Evolutionary conservation across 805 yeast species (phyloP).

Genomic region (Hemisphaericaspora nanyangensis): DNA sequence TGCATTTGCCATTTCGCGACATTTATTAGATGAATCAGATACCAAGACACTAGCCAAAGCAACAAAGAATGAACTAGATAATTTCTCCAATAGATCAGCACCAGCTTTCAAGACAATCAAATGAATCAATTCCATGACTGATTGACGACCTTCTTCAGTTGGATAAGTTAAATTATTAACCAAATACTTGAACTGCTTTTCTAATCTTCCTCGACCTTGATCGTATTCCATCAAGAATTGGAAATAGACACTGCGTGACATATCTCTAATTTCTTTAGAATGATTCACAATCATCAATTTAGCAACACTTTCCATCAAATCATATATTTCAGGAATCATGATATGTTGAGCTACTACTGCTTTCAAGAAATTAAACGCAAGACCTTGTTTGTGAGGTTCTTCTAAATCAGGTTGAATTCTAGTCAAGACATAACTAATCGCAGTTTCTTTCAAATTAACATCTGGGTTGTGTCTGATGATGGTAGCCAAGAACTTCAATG

Average conservation of each 20-base stretch:
- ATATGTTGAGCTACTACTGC: conserved; percentile 72
- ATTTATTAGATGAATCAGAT: conserved; percentile 71
- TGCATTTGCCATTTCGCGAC: conserved; percentile 78
- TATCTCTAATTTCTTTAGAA: conserved; percentile 73
- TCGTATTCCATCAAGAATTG: conserved; percentile 92
- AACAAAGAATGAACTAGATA: conserved; percentile 77
- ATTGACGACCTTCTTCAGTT: conserved; percentile 79
- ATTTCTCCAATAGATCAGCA: conserved; percentile 50
- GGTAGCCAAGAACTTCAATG: conserved; percentile 69
- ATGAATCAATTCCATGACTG: conserved; percentile 84
- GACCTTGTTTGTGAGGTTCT: conserved; percentile 84
- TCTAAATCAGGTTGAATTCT: conserved; percentile 81
- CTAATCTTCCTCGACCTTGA: conserved; percentile 81
- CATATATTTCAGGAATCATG: conserved; percentile 85
- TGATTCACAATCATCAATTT: conserved; percentile 89
- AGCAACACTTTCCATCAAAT: conserved; percentile 75
- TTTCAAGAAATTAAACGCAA: conserved; percentile 80
- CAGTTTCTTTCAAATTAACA: conserved; percentile 61
- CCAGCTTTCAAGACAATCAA: conserved; percentile 65
- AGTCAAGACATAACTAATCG: conserved; percentile 68
- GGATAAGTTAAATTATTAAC: conserved; percentile 81
- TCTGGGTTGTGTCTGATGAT: conserved; percentile 67
- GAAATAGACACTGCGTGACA: conserved; percentile 77
- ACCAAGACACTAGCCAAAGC: conserved; percentile 74
- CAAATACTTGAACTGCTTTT: conserved; percentile 76